Evolutionary conservation across 352 stramenopile species (phyloP).

Genomic region (Phytopythium sindhum): DNA sequence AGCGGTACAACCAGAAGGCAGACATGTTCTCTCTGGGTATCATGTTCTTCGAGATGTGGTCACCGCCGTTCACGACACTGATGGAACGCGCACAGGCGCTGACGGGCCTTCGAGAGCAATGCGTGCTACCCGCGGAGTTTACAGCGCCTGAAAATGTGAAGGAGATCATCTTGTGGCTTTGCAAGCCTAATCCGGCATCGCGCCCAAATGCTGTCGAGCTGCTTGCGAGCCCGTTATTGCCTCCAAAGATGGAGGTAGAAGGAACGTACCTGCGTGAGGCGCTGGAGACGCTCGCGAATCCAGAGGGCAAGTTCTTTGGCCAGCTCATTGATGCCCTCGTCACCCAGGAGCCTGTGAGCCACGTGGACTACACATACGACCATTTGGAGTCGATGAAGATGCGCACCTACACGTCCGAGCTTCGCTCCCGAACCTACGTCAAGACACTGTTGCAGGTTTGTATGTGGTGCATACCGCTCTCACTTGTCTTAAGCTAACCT

Average conservation of each 20-base stretch:
- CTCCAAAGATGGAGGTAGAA: constrained; percentile 83
- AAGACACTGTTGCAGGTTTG: constrained; percentile 60
- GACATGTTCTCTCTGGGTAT: constrained; percentile 96
- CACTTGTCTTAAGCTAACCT: neutral
- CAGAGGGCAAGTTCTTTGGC: constrained; percentile 86
- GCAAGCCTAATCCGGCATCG: constrained; percentile 65
- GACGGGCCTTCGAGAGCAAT: constrained; percentile 67
- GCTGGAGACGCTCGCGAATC: constrained; percentile 84
- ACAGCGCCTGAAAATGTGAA: constrained; percentile 78
- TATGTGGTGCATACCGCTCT: neutral
- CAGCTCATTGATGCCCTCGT: constrained; percentile 82
- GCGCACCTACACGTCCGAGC: constrained; percentile 56
- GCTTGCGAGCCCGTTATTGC: constrained; percentile 60
- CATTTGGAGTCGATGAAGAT: constrained; percentile 80
- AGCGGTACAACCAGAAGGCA: constrained; percentile 88
- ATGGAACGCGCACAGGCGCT: constrained; percentile 88
- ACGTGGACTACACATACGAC: constrained; percentile 88
- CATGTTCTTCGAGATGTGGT: constrained; percentile 96
- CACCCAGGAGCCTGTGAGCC: constrained; percentile 65
- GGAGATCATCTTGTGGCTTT: constrained; percentile 87
- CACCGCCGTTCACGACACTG: constrained; percentile 86
- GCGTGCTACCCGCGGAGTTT: constrained; percentile 51
- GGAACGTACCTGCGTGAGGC: constrained; percentile 79
- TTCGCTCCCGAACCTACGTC: constrained; percentile 65
- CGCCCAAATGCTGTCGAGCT: constrained; percentile 74